Evolutionary conservation across 148 eudicot species (phyloP), one percentile per base, ranked within the genome.

Genomic region (Rhododendron vialii): DNA sequence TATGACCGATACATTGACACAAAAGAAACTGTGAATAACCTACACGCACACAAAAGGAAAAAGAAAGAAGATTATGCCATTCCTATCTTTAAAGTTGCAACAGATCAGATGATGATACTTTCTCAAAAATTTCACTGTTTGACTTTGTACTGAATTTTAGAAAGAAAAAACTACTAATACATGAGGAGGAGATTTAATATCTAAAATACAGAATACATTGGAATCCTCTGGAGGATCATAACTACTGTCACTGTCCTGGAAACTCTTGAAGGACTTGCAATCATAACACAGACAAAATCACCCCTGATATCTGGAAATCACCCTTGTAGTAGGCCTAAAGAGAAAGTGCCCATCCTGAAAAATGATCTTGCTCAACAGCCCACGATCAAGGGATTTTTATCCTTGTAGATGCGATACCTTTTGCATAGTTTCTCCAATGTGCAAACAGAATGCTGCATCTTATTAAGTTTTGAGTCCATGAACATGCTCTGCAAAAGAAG

Each of bases 391-490:
- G 96, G 98, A 85, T 97, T 95, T 88, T 88, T 91, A 78, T 94
- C 93, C 85, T 95, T 93, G 80, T 82, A 92, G 75, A 82, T 85
- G 17, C 87, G 90, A 85, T 95, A 97, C 90, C 99, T 92, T 85
- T 87, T 88, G 92, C 98, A 94, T 69, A 97, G 79, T 61, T 94
- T 95, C 90, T 91, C 92, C 90, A 97, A 86, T 65, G 99, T 95
- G 78, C 95, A 95, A 53, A 97, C 38, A 9, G 99, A 94, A 84
- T 97, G 99, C 89, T 95, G 99, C 99, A 97, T 90, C 51, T 83
- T 83, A 87, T 97, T 97, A 15, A 95, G 88, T 84, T 95, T 97
- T 57, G 85, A 91, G 83, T 97, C 99, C 93, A 92, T 89, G 91
- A 97, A 97, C 99, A 97, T 97, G 33, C 91, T 74, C 98, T 97